Conservation (phyloP, 345 rosid genomes). For the Turnera subulata region DNA sequence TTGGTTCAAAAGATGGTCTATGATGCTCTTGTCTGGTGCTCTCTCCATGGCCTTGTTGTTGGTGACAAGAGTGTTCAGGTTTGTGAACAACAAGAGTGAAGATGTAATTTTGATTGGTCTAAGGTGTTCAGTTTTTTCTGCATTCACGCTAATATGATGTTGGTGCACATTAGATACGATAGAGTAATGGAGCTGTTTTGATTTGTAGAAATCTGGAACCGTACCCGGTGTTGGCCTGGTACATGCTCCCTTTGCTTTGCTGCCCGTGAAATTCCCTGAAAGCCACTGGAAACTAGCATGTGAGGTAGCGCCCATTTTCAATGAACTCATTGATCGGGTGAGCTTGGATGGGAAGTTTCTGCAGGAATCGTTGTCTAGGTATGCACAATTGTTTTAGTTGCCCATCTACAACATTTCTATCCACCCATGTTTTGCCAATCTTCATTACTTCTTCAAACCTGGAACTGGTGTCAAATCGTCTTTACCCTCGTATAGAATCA, state of each 20-base stretch:
- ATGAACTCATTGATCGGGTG: constrained; percentile 89
- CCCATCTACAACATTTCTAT: no score
- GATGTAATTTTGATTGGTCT: no score
- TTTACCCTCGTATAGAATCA: no score
- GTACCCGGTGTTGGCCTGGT: constrained; percentile 92
- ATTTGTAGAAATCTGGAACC: constrained; percentile 68
- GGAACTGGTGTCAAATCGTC: no score
- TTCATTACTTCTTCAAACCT: no score
- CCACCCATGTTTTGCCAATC: no score
- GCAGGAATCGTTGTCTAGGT: constrained; percentile 83
- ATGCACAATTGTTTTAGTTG: no score
- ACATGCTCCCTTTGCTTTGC: constrained; percentile 82
- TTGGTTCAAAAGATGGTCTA: constrained; percentile 65
- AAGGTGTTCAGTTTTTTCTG: no score
- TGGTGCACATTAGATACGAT: not conserved
- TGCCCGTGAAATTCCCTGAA: constrained; percentile 74
- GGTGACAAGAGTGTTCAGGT: constrained; percentile 78
- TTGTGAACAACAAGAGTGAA: not conserved
- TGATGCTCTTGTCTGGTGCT: constrained; percentile 97
- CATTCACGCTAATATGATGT: not conserved
- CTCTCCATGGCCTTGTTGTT: constrained; percentile 91
- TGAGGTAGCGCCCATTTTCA: constrained; percentile 86
- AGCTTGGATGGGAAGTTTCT: constrained; percentile 88
- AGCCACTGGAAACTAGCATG: constrained; percentile 73
- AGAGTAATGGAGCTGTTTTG: constrained; percentile 5